Base-by-base conservation (phyloP, 129 eudicot species). In the Tanacetum coccineum region DNA sequence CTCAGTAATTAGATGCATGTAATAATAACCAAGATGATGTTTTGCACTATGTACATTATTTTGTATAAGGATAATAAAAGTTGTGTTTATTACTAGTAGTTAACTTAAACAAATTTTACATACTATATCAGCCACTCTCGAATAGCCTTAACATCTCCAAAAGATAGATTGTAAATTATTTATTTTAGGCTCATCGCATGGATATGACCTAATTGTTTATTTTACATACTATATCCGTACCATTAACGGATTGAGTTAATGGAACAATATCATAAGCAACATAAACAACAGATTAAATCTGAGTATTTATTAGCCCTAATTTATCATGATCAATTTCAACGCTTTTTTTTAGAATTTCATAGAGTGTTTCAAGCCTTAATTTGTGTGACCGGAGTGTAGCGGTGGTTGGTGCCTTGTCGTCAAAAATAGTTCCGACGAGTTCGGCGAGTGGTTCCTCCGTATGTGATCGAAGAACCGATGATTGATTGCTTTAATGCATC, bases 381-480 rank as follows among this genome's bases (percentile, higher is more conserved):
- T 83, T 83, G 15, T 72, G 72, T 2, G 82, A 79, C 44, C 84
- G 82, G 14, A 83, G 80, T 60, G 72, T 58, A 59, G 76, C 64
- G 83, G 65, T 32, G 55, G 85, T 47, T 21, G n/a, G n/a, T n/a
- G 84, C 46, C 69, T 77, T 77, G 22, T 81, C 82, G 57, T 72
- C 85, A 79, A 72, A 78, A 42, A 87, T 74, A 54, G 81, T 82
- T 67, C 83, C 80, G 81, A 84, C 78, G 75, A 87, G 84, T 44
- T 75, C 75, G 64, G 78, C 85, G 78, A 88, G 83, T 85, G 80
- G 88, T 50, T 83, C 96, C 59, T 86, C 88, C 95, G 82, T 85
- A 70, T 44, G 7, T 69, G 74, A 74, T 74, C 82, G 71, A 45
- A 36, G 15, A 57, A 75, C 56, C 62, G 84, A 71, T 70, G 59